Percentiles rank a stretch among this genome's conserved stretches.
phyloP scores from a whole-genome alignment of 371 early-diverging fungal genomes.

The Mortierella sp. region DNA sequence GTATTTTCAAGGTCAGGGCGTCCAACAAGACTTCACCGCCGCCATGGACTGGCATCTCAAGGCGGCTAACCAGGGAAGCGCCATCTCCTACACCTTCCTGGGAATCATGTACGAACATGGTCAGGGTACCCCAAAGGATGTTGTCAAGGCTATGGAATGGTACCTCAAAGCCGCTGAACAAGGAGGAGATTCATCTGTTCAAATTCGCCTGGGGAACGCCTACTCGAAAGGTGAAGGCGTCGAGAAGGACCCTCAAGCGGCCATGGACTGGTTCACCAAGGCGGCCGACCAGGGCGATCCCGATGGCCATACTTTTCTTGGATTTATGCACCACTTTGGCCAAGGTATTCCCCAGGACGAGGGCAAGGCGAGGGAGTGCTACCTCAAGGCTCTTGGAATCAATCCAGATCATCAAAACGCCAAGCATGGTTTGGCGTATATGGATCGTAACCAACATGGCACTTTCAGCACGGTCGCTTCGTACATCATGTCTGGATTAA shows the following conservation, averaged over 20 bases:
- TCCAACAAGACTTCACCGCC: constrained; percentile 59
- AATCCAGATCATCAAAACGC: too few species aligned
- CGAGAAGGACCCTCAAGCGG: not conserved
- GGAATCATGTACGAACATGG: not conserved
- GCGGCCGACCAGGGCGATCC: not conserved
- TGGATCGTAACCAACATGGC: too few species aligned
- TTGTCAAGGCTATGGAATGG: not conserved
- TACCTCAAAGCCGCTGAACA: not conserved
- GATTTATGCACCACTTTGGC: not conserved
- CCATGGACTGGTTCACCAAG: not conserved
- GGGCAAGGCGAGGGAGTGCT: too few species aligned
- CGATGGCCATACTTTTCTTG: not conserved
- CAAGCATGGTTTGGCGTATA: too few species aligned
- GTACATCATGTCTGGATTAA: too few species aligned
- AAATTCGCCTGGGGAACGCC: not conserved
- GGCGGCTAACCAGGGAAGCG: constrained; percentile 62
- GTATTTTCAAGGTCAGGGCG: constrained; percentile 55
- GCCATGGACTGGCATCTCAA: constrained; percentile 77
- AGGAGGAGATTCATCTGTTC: not conserved
- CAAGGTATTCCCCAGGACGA: not conserved
- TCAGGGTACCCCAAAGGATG: not conserved
- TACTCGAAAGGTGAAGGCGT: not conserved
- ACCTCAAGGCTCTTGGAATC: too few species aligned
- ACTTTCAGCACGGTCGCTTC: too few species aligned
- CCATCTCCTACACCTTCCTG: not conserved